Evolutionary conservation across 352 stramenopile species (phyloP), one percentile per base, ranked within the genome.

Genomic region (Phytopythium aichiense): DNA sequence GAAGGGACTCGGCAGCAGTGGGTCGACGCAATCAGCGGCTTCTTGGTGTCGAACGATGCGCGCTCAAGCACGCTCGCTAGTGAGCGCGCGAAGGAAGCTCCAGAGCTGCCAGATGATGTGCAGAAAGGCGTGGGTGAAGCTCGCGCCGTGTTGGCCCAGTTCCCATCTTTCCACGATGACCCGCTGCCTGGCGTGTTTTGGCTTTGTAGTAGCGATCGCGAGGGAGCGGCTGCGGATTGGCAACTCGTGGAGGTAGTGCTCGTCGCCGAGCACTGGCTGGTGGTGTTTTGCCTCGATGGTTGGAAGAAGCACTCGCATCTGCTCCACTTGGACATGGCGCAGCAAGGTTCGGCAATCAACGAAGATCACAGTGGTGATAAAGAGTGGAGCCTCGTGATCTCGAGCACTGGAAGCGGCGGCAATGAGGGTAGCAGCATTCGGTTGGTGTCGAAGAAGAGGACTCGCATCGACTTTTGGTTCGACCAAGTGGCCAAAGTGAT

Each of bases 381-480:
- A 33, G 67, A 86, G 54, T 83, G 74, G 76, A 71, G 63, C 25
- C 66, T 86, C 55, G 53, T 79, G 2, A 56, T 86, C 55, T 68
- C 61, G 2, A 52, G 45, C n/a, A n/a, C 16, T 15, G 9, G 15
- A 11, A 20, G 7, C 51, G 20, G 4, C 16, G 31, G 1, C 31
- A n/a, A 4, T n/a, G 18, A 38, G 42, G 30, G 56, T 33, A 30
- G 40, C 22, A 31, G 20, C 23, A 49, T 74, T 13, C 67, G 60
- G 7, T 50, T 85, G 1, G 65, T 81, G 56, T 77, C 76, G 4
- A 76, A 73, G 49, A 78, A 77, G 42, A 59, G 76, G 50, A 73
- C 72, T 28, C 72, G 76, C 61, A 76, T 86, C 37, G 76, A 86
- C 31, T 86, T 76, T 54, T 86, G 74, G 76, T 86, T 72, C 66